These are phyloP conservation scores for Willaertia magna DNA, from an alignment of 208 protist genomes.

Conservation along the genomic window DNA sequence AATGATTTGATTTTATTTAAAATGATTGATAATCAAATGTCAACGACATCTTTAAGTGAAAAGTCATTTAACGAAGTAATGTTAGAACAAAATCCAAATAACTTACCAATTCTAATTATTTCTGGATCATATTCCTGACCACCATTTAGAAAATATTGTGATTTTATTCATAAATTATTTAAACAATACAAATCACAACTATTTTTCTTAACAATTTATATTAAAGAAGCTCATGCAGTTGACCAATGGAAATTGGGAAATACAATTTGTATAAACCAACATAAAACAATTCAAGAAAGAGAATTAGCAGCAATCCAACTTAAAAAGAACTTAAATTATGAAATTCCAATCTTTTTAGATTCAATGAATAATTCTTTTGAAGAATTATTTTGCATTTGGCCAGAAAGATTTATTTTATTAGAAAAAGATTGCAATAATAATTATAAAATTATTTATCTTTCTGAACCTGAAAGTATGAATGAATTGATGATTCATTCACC, in stretches of 20 bases:
- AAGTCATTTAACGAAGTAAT: neutral
- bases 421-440: neutral
- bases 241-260: neutral
- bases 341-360: neutral
- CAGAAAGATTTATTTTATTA: neutral
- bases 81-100: neutral
- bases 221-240: neutral
- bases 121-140: neutral
- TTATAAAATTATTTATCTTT: no score
- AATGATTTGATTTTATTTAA: no score
- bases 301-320: neutral
- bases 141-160: neutral
- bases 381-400: neutral
- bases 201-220: neutral
- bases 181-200: neutral
- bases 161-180: neutral
- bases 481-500: no score
- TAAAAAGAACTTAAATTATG: neutral
- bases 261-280: neutral
- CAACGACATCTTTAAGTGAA: neutral
- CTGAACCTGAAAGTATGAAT: no score
- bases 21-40: neutral
- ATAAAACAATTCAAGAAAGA: neutral
- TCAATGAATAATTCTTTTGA: neutral
- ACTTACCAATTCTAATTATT: neutral